Base-by-base conservation (phyloP, 169 alveolate species). In the Plasmodium knowlesi region DNA sequence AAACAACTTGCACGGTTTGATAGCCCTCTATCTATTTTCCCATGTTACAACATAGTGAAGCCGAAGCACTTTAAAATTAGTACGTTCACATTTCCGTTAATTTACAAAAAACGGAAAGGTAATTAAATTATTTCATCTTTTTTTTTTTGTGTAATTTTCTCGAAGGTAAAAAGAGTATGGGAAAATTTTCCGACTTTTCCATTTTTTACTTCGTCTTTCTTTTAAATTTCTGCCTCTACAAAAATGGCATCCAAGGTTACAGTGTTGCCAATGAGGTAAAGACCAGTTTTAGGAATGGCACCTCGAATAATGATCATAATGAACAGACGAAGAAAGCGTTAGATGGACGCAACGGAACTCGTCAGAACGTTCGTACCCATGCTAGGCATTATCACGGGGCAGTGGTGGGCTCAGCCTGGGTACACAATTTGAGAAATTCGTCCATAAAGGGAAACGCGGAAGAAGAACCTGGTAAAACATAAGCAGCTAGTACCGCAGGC, bases 191-290 rank as follows among this genome's bases (percentile, higher is more conserved):
- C 10, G 54, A 12, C 54, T 6, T 78, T 78, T 1, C 72, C 54
- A 34, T 78, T 78, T 34, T 78, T 41, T 78, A 46, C 57, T 46
- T n/a, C 1, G n/a, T 78, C 25, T 78, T 78, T 5, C 67, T 78
- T 78, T 41, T 78, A 78, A 78, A 39, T 41, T 78, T 78, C 25
- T 78, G 22, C 30, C 53, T 78, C n/a, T 41, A 78, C 67, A 78
- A 78, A 78, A 78, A 41, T 0, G 67, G 19, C 53, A 72, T 28
- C 53, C 39, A 14, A 78, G 54, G 84, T 28, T 5, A 78, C 34
- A 16, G 1, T 34, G 34, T 78, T 12, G 25, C 67, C 46, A 14
- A 32, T 78, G 71, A 0, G 67, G 72, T 9, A 41, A 10, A 0
- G 3, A 19, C 84, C n/a, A 39, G 30, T 78, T 39, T 78, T 37